Evolutionary conservation across 2,329 filamentous ascomycete species (phyloP).

Genomic region (Grosmannia penicillata): DNA sequence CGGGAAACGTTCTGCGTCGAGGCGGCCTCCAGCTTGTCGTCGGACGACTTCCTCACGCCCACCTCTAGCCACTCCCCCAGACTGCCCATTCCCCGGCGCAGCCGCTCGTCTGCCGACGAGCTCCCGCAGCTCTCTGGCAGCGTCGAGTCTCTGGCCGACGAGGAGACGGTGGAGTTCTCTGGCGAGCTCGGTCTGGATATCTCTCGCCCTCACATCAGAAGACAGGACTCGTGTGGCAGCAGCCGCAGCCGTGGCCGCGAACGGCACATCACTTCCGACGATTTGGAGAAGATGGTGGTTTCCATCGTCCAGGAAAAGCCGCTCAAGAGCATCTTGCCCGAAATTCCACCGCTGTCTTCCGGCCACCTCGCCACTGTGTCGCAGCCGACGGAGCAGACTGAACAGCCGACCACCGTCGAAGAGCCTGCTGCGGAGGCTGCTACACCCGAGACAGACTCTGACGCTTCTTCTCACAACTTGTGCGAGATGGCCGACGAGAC

Average conservation of each 20-base stretch:
- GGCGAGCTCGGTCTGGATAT: constrained; percentile 42
- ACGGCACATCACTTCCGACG: constrained; percentile 82
- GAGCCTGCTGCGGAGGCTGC: too few species aligned
- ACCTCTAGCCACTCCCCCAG: constrained; percentile 24
- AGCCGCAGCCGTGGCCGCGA: constrained; percentile 61
- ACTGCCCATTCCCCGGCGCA: constrained; percentile 28
- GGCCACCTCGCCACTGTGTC: background rate
- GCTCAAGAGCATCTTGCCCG: constrained; percentile 39
- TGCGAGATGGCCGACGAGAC: too few species aligned
- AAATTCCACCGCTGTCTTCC: constrained; percentile 16
- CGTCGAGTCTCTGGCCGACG: constrained; percentile 59
- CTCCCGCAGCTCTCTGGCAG: constrained; percentile 64
- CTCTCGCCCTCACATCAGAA: constrained; percentile 50
- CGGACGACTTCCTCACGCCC: background rate
- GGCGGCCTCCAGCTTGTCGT: constrained; percentile 16
- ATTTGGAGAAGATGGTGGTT: constrained; percentile 86
- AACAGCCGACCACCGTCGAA: too few species aligned
- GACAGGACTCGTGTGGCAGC: constrained; percentile 56
- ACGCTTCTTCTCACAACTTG: too few species aligned
- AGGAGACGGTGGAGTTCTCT: constrained; percentile 46
- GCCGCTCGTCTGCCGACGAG: constrained; percentile 27
- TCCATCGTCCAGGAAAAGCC: constrained; percentile 82
- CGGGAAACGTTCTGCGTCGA: constrained; percentile 84
- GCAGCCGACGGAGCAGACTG: background rate
- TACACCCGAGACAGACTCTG: too few species aligned